Conservation (phyloP, 192 early-diverging fungal genomes). For the Backusella macrospora region DNA sequence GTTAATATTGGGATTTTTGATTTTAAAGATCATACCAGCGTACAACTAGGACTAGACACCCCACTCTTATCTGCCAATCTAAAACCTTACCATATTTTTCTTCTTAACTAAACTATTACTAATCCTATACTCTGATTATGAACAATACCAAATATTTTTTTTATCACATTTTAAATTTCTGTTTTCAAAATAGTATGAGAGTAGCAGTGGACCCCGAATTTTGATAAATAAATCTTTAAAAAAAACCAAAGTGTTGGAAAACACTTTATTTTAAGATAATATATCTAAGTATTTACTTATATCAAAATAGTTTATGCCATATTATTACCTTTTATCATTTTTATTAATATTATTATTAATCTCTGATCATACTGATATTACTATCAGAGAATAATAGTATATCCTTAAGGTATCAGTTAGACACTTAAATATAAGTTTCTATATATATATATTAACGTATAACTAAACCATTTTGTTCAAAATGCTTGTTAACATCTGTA, state of each 20-base stretch:
- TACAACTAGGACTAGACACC: not conserved
- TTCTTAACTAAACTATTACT: not conserved
- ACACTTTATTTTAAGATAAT: too few relatives aligned
- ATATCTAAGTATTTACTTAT: too few relatives aligned
- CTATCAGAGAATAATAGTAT: not conserved
- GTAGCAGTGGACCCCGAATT: not conserved
- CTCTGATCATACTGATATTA: not conserved
- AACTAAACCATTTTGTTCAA: not conserved
- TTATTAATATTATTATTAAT: not conserved
- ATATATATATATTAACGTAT: constrained; percentile 6
- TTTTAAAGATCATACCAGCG: not conserved
- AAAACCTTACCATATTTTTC: constrained; percentile 6
- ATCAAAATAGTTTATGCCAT: too few relatives aligned
- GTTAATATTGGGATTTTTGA: not conserved
- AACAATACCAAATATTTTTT: not conserved
- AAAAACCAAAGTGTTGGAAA: not conserved
- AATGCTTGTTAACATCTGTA: not conserved
- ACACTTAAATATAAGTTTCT: not conserved
- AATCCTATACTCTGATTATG: not conserved
- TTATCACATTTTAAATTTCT: constrained; percentile 4
- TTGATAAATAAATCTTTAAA: not conserved
- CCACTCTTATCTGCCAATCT: constrained; percentile 7
- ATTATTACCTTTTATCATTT: not conserved
- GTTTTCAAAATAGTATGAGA: constrained; percentile 11
- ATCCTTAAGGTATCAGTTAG: not conserved